Conservation (phyloP, 2,329 filamentous ascomycete genomes). For the Fusarium sp. region DNA sequence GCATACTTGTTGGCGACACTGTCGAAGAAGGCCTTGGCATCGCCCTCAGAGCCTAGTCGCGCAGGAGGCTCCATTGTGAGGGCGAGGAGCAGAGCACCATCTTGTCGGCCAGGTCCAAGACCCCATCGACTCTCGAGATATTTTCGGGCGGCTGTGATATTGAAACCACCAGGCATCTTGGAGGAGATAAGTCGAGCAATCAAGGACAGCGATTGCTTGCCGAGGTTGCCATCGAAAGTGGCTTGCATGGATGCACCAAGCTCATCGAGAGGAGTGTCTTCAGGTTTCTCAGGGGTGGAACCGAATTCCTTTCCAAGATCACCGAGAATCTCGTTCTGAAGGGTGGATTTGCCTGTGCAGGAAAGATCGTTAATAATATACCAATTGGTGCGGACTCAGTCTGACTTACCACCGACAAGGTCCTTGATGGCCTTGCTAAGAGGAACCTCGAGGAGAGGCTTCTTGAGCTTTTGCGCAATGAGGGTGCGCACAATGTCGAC, state of each 20-base stretch:
- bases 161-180: constrained; percentile 99
- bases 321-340: constrained; percentile 98
- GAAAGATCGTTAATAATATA: constrained; percentile 16
- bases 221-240: constrained; percentile 98
- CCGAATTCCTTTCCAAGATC: constrained; percentile 98
- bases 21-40: constrained; percentile 93
- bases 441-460: constrained; percentile 86
- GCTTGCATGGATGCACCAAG: constrained; percentile 94
- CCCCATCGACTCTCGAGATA: constrained; percentile 96
- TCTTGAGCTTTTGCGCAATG: constrained; percentile 98
- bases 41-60: constrained; percentile 86
- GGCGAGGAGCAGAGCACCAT: constrained; percentile 86
- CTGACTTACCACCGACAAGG: constrained; percentile 87
- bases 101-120: constrained; percentile 84
- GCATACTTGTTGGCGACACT: constrained; percentile 92
- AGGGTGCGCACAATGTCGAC: constrained; percentile 89
- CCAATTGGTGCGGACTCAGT: not conserved
- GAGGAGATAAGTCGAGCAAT: constrained; percentile 96
- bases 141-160: constrained; percentile 94
- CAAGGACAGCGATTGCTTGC: constrained; percentile 93
- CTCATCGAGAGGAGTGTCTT: constrained; percentile 96
- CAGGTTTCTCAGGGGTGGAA: constrained; percentile 96
- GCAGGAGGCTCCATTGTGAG: constrained; percentile 92
- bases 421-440: constrained; percentile 98
- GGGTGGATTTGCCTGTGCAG: constrained; percentile 86